These are phyloP conservation scores for Conticribra guillardii DNA, from an alignment of 108 stramenopile genomes.

Conservation along the genomic window DNA sequence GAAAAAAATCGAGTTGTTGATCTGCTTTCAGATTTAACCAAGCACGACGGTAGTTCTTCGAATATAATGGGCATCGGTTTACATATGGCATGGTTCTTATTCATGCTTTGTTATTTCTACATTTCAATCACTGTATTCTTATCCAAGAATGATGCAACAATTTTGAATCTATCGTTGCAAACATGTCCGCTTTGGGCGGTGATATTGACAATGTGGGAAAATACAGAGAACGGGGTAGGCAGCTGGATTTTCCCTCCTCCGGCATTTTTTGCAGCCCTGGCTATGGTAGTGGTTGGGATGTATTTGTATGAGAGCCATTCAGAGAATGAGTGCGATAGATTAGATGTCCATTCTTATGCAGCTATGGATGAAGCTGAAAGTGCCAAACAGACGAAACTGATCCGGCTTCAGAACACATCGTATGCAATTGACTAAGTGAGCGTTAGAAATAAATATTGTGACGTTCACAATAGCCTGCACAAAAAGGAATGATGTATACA, in stretches of 20 bases:
- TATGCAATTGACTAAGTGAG: too few relatives aligned
- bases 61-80: not conserved
- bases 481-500: too few relatives aligned
- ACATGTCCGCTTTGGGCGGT: constrained; percentile 75
- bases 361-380: not conserved
- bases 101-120: constrained; percentile 68
- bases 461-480: too few relatives aligned
- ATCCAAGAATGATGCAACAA: constrained; percentile 68
- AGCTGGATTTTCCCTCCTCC: constrained; percentile 13
- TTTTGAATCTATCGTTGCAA: constrained; percentile 74
- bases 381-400: too few relatives aligned
- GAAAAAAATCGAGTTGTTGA: constrained; percentile 40
- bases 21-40: constrained; percentile 3
- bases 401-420: too few relatives aligned
- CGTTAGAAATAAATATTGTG: too few relatives aligned
- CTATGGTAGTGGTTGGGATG: constrained; percentile 37
- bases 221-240: constrained; percentile 1
- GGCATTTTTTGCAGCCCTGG: constrained; percentile 33
- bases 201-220: constrained; percentile 52
- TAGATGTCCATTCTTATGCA: too few relatives aligned
- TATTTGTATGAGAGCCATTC: constrained; percentile 34
- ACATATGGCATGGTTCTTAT: constrained; percentile 20
- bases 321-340: too few relatives aligned
- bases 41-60: not conserved
- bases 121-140: constrained; percentile 59